These are phyloP conservation scores for Dichotomocladium elegans DNA, from an alignment of 371 early-diverging fungal species.

Conservation along the genomic window DNA sequence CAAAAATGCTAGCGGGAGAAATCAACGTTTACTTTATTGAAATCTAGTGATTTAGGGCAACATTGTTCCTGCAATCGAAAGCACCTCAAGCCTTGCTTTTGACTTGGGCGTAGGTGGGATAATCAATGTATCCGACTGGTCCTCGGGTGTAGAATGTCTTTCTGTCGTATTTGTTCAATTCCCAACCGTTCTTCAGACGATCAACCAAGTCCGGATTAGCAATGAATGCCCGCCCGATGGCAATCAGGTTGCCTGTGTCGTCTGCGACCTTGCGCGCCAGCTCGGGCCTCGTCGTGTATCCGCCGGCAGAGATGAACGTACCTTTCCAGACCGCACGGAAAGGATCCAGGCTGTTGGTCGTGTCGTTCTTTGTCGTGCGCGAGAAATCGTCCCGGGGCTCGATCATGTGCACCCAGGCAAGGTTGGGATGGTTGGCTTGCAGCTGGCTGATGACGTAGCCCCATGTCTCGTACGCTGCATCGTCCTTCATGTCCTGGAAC, in stretches of 20 bases:
- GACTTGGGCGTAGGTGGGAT: slow-evolving; percentile 32
- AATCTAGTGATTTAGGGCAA: too few species aligned
- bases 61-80: too few species aligned
- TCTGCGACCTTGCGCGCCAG: slow-evolving; percentile 17
- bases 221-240: slow-evolving; percentile 31
- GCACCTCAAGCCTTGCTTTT: too few species aligned
- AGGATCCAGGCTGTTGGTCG: slow-evolving; percentile 12
- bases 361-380: slow-evolving; percentile 5
- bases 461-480: slow-evolving; percentile 33
- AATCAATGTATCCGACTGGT: slow-evolving; percentile 23
- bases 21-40: too few species aligned
- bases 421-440: slow-evolving; percentile 12
- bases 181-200: slow-evolving; percentile 20
- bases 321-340: slow-evolving; percentile 31
- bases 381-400: slow-evolving; percentile 21
- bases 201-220: slow-evolving; percentile 33
- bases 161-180: slow-evolving; percentile 21
- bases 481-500: slow-evolving; percentile 26
- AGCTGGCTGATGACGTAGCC: slow-evolving; percentile 15
- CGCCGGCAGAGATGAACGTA: slow-evolving; percentile 22
- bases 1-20: too few species aligned
- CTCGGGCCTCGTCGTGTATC: slow-evolving; percentile 16
- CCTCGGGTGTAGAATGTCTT: slow-evolving; percentile 15
- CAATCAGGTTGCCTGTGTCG: slow-evolving; percentile 20
- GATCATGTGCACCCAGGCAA: slow-evolving; percentile 33